Evolutionary conservation across 2,329 filamentous ascomycete species (phyloP).

Genomic region (Macrophomina pseudophaseolina): DNA sequence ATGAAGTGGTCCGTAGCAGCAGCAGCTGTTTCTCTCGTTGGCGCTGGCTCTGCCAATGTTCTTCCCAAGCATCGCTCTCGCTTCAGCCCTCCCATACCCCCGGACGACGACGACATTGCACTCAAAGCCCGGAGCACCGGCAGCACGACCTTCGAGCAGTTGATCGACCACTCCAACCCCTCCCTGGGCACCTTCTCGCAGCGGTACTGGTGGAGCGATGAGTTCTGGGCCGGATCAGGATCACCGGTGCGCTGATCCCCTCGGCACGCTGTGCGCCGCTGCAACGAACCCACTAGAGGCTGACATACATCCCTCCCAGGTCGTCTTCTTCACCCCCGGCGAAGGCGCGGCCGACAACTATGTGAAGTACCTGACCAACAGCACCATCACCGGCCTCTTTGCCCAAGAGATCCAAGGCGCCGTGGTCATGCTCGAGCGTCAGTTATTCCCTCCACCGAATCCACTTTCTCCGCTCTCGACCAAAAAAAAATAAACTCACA

Average conservation of each 20-base stretch:
- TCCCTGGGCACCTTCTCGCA: slow-evolving; percentile 61
- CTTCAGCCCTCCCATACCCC: slow-evolving; percentile 9
- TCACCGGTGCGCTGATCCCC: slow-evolving; percentile 50
- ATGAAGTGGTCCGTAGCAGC: slow-evolving; percentile 15
- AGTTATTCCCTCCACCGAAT: neutral
- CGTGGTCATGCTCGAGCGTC: slow-evolving; percentile 59
- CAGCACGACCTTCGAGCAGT: slow-evolving; percentile 54
- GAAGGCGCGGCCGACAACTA: slow-evolving; percentile 56
- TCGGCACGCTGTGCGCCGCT: neutral
- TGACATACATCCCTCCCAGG: neutral
- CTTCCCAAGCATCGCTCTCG: slow-evolving; percentile 14
- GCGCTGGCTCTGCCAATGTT: slow-evolving; percentile 9
- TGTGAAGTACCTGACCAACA: slow-evolving; percentile 57
- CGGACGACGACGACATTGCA: neutral
- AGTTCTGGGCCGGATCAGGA: slow-evolving; percentile 60
- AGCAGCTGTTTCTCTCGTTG: neutral
- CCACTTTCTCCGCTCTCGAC: too few relatives aligned
- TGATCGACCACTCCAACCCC: slow-evolving; percentile 64
- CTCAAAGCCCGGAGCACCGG: slow-evolving; percentile 4
- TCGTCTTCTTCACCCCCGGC: slow-evolving; percentile 58
- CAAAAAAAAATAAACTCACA: too few relatives aligned
- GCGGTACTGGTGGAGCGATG: slow-evolving; percentile 58
- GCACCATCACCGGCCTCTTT: slow-evolving; percentile 55
- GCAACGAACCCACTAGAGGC: too few relatives aligned
- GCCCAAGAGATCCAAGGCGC: slow-evolving; percentile 61